Evolutionary conservation across 148 eudicot species (phyloP).

Genomic region (Vaccinium corymbosum): DNA sequence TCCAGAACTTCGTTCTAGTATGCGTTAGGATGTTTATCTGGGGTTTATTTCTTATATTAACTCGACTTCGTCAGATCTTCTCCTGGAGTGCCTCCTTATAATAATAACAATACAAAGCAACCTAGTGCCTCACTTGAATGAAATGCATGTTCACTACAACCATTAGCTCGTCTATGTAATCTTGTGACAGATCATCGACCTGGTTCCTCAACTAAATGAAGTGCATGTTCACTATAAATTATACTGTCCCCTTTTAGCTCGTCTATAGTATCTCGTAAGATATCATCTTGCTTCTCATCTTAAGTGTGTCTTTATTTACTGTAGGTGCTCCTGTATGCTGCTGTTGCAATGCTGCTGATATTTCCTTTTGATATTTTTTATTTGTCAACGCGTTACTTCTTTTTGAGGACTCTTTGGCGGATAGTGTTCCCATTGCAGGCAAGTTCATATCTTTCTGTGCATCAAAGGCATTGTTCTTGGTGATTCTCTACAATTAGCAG

Average conservation of each 20-base stretch:
- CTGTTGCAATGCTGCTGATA: slow-evolving; percentile 59
- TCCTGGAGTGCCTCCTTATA: not conserved
- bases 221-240: not conserved
- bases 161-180: not conserved
- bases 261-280: not conserved
- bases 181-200: not conserved
- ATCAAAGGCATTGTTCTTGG: slow-evolving; percentile 1
- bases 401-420: slow-evolving; percentile 90
- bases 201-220: not conserved
- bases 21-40: not conserved
- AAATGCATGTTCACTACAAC: not conserved
- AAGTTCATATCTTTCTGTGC: slow-evolving; percentile 30
- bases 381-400: slow-evolving; percentile 81
- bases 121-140: not conserved
- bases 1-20: not conserved
- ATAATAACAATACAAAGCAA: not conserved
- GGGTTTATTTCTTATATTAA: not conserved
- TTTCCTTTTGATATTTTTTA: slow-evolving; percentile 91
- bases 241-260: not conserved
- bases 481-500: not conserved
- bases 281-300: not conserved
- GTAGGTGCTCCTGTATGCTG: slow-evolving; percentile 92
- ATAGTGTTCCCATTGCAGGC: slow-evolving; percentile 94
- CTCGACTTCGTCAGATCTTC: not conserved
- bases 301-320: slow-evolving; percentile 18